Conservation (phyloP, 768 basidiomycete species). For the Tricholoma sp. region DNA sequence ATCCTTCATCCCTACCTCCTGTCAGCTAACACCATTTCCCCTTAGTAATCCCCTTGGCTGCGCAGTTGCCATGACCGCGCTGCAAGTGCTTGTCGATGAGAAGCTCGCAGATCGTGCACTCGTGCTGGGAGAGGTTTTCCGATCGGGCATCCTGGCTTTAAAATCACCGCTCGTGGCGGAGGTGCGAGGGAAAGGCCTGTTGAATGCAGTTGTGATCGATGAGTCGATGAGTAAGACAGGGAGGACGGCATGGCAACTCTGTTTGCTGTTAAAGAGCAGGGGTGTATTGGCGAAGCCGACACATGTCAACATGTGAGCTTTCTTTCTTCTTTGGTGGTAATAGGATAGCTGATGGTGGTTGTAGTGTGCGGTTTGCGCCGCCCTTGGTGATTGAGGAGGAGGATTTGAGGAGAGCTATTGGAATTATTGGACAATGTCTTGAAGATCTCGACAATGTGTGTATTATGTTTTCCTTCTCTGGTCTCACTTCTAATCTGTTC, state of each 20-base stretch:
- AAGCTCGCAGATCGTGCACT: slow-evolving; percentile 76
- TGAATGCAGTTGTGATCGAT: slow-evolving; percentile 94
- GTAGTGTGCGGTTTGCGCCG: slow-evolving; percentile 92
- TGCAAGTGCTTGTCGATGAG: slow-evolving; percentile 89
- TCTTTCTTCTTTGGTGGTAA: neutral
- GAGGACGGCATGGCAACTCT: slow-evolving; percentile 93
- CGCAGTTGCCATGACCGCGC: slow-evolving; percentile 91
- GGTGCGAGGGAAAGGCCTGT: slow-evolving; percentile 81
- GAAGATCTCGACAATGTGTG: slow-evolving; percentile 75
- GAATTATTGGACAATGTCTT: slow-evolving; percentile 71
- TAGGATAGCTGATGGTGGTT: slow-evolving; percentile 1
- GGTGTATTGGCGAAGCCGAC: slow-evolving; percentile 96
- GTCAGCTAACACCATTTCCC: neutral
- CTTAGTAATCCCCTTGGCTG: slow-evolving; percentile 88
- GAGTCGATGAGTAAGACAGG: slow-evolving; percentile 72
- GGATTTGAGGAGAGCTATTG: slow-evolving; percentile 70
- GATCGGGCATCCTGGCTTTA: slow-evolving; percentile 51
- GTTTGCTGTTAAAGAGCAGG: slow-evolving; percentile 84
- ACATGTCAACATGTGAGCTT: slow-evolving; percentile 83
- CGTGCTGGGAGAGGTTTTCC: slow-evolving; percentile 77
- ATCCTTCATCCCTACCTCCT: neutral
- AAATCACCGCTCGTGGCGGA: slow-evolving; percentile 66
- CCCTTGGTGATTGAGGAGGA: slow-evolving; percentile 91
- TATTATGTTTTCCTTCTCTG: slow-evolving; percentile 4
- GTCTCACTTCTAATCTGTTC: neutral